Conservation (phyloP, 1,284 basidiomycete genomes). For the Malassezia sympodialis region DNA sequence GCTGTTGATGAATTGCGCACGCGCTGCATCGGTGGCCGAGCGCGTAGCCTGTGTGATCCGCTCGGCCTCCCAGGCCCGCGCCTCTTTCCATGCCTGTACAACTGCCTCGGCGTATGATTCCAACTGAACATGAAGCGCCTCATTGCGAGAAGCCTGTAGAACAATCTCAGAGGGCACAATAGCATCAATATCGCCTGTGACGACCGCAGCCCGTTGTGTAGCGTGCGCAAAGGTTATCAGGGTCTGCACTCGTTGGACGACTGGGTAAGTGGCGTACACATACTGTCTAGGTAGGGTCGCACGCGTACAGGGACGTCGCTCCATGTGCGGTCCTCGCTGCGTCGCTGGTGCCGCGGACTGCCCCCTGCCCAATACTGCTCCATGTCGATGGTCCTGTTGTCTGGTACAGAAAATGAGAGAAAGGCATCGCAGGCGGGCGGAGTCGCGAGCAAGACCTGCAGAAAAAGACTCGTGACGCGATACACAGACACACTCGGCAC, state of each 20-base stretch:
- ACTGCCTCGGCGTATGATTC: conserved; percentile 8
- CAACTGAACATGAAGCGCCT: not conserved
- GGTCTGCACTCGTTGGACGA: conserved; percentile 16
- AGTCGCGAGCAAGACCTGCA: conserved; percentile 11
- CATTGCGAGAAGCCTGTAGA: conserved; percentile 4
- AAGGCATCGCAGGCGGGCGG: not conserved
- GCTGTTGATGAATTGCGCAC: not conserved
- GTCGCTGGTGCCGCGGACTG: not conserved
- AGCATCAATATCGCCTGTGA: conserved; percentile 6
- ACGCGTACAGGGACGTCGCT: not conserved
- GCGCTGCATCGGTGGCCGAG: not conserved
- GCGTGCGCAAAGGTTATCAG: not conserved
- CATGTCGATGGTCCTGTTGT: not conserved
- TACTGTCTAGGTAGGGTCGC: not conserved
- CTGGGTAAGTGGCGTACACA: not conserved
- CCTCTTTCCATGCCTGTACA: conserved; percentile 5
- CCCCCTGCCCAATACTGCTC: conserved; percentile 9
- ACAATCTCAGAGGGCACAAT: conserved; percentile 3
- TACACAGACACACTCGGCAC: conserved; percentile 7
- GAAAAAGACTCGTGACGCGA: not conserved
- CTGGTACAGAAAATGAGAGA: not conserved
- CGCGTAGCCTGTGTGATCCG: not conserved
- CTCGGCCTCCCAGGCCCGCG: not conserved
- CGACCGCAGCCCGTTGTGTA: conserved; percentile 7
- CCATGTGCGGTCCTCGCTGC: not conserved